Base-by-base conservation (phyloP, 2,329 filamentous ascomycete species). In the Botrytis aclada region DNA sequence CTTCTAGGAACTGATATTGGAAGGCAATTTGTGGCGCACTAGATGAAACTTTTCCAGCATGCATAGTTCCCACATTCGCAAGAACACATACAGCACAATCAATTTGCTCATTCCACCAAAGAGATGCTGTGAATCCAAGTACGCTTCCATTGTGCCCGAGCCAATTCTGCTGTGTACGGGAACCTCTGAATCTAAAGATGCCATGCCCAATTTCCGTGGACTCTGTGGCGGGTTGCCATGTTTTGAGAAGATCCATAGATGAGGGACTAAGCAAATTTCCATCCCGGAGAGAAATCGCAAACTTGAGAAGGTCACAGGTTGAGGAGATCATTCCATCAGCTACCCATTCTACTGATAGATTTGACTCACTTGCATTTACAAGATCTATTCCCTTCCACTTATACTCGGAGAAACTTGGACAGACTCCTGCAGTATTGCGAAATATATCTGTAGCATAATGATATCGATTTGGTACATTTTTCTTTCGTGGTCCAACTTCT, bases 41-140 rank as follows among this genome's bases (percentile, higher is more conserved):
- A 7, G 64, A 63, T n/a, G 72, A 54, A 14, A 75, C 72, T 5
- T 70, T 41, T 8, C 72, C 74, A 51, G 47, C 62, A 70, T 77
- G 75, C 73, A 74, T 74, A 4, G 63, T 74, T 34, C 72, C 72
- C n/a, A 76, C 72, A 73, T 77, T 77, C 3, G 63, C 54, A 62
- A 74, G n/a, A n/a, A 75, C 41, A 66, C 39, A 70, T 66, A 74
- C 39, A 14, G 47, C 73, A 41, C 69, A 73, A 69, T 77, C 74
- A 1, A 29, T 64, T 20, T 73, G 64, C 32, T 76, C 74, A 20
- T 67, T 60, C 75, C 73, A 77, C 41, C 56, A 75, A 10, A 72
- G 16, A 7, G 37, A 47, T 34, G 72, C 72, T 3, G 66, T 72
- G 45, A 76, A 77, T 34, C 75, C 72, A 41, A 76, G 61, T 18